Evolutionary conservation across 106 monocot species (phyloP).

Genomic region (Dendrobium chrysotoxum): DNA sequence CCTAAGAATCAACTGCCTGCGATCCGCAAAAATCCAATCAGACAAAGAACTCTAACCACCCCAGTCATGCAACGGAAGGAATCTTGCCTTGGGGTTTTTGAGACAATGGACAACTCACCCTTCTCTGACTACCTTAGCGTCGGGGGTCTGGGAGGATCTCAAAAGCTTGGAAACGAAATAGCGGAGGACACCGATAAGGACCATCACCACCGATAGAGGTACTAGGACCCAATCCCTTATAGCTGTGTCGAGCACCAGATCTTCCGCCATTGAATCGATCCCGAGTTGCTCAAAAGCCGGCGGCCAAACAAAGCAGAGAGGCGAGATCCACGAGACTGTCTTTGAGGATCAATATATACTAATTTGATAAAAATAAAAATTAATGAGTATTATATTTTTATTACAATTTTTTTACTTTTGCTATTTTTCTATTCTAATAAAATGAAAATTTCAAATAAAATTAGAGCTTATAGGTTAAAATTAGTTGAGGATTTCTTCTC

Average conservation of each 20-base stretch:
- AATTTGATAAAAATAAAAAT: too few species aligned
- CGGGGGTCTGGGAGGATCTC: constrained; percentile 65
- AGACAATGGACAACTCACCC: constrained; percentile 32
- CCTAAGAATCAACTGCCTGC: constrained; percentile 28
- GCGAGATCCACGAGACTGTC: background rate
- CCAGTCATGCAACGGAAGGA: background rate
- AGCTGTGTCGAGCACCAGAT: constrained; percentile 93
- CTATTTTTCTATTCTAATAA: too few species aligned
- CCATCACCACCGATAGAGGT: constrained; percentile 95
- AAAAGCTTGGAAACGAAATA: constrained; percentile 98
- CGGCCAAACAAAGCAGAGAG: background rate
- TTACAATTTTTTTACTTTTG: too few species aligned
- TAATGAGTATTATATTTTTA: too few species aligned
- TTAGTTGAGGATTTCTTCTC: too few species aligned
- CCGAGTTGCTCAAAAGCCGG: background rate
- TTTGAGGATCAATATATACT: too few species aligned
- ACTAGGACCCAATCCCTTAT: constrained; percentile 96
- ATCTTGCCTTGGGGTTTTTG: background rate
- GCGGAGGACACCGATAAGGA: constrained; percentile 94
- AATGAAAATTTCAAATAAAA: too few species aligned
- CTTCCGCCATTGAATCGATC: constrained; percentile 61
- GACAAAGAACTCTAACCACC: background rate
- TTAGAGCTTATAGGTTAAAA: too few species aligned
- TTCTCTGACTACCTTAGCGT: constrained; percentile 76
- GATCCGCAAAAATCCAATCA: background rate